Conservation (phyloP, 768 basidiomycete genomes). For the Russula vinacea region DNA sequence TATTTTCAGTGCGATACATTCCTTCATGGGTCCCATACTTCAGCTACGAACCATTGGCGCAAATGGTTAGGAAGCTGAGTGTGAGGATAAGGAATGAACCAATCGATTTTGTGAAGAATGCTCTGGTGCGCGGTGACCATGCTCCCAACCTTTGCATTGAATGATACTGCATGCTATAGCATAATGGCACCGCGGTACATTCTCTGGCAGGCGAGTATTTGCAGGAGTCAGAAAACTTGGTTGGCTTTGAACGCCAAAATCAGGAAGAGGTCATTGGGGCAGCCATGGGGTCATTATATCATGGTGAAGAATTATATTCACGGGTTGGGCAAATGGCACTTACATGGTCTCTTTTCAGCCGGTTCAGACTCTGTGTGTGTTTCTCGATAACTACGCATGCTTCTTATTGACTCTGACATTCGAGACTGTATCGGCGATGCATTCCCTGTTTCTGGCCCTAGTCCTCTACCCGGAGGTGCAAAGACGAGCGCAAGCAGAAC, state of each 20-base stretch:
- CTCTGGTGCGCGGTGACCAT: background rate
- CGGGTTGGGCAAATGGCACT: background rate
- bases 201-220: conserved; percentile 14
- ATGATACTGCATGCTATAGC: background rate
- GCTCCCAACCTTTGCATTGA: background rate
- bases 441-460: conserved; percentile 14
- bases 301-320: background rate
- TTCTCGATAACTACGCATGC: background rate
- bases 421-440: conserved; percentile 17
- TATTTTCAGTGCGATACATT: conserved; percentile 9
- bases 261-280: background rate
- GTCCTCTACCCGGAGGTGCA: conserved; percentile 14
- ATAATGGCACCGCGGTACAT: conserved; percentile 5
- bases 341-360: background rate
- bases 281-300: conserved; percentile 11
- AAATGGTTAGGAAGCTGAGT: background rate
- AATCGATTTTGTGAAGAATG: background rate
- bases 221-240: conserved; percentile 8
- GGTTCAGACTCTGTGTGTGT: conserved; percentile 10
- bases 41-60: background rate
- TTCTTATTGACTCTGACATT: background rate
- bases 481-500: conserved; percentile 30
- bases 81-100: background rate
- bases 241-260: background rate
- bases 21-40: conserved; percentile 19